Evolutionary conservation across 495 filamentous ascomycete species (phyloP).

Genomic region (Penicillium goetzii): DNA sequence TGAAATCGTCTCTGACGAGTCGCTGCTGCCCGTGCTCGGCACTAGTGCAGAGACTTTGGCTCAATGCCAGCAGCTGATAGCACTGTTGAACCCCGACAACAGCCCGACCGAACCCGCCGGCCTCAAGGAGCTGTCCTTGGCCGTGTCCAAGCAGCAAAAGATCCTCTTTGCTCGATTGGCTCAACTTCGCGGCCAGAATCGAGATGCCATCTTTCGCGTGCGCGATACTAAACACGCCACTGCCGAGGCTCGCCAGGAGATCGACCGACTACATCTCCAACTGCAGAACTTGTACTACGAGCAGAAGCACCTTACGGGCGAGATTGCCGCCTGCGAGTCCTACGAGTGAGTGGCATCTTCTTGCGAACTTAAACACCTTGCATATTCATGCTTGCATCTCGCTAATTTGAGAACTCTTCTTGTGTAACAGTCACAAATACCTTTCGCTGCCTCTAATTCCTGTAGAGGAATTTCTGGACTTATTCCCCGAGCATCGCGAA

Average conservation of each 20-base stretch:
- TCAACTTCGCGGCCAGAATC: constrained; percentile 80
- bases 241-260: constrained; percentile 83
- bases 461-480: constrained; percentile 76
- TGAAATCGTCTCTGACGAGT: constrained; percentile 70
- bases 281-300: constrained; percentile 97
- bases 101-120: constrained; percentile 39
- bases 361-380: background rate
- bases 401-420: background rate
- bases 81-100: constrained; percentile 54
- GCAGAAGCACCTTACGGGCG: constrained; percentile 83
- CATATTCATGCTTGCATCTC: constrained; percentile 22
- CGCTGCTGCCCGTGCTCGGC: constrained; percentile 70
- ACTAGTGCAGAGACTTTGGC: constrained; percentile 69
- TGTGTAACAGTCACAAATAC: constrained; percentile 74
- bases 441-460: constrained; percentile 81
- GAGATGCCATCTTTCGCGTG: constrained; percentile 76
- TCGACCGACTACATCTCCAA: constrained; percentile 88
- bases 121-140: constrained; percentile 56
- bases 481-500: constrained; percentile 74
- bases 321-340: constrained; percentile 87
- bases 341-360: constrained; percentile 74
- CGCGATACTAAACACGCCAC: constrained; percentile 87
- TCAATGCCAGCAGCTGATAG: constrained; percentile 74
- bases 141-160: constrained; percentile 78
- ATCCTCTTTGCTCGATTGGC: constrained; percentile 76